phyloP scores from a whole-genome alignment of 1,139 yeast genomes.

The Geotrichum aggregatum region DNA sequence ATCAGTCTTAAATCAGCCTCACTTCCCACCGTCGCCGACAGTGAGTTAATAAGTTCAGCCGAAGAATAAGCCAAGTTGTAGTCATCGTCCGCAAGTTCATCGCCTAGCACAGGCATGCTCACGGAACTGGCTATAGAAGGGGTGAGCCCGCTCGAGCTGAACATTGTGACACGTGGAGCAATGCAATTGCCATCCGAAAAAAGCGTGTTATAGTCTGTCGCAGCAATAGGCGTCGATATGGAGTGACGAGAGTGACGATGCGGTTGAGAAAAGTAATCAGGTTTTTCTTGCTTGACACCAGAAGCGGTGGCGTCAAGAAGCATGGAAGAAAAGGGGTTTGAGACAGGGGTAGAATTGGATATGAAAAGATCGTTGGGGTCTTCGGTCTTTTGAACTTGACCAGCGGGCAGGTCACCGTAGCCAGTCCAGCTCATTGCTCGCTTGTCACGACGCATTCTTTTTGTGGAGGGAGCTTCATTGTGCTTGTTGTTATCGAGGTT shows the following conservation, averaged over 20 bases:
- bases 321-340: not conserved
- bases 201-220: not conserved
- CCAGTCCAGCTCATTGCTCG: not conserved
- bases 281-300: not conserved
- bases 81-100: not conserved
- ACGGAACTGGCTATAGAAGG: not conserved
- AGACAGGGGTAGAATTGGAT: not conserved
- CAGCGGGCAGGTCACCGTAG: not conserved
- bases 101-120: not conserved
- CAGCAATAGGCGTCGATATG: not conserved
- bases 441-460: not conserved
- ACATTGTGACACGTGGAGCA: not conserved
- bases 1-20: not conserved
- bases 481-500: not conserved
- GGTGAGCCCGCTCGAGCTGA: not conserved
- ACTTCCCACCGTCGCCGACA: not conserved
- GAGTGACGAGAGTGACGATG: not conserved
- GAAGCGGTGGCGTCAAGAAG: not conserved
- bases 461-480: not conserved
- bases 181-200: not conserved
- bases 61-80: constrained; percentile 1
- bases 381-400: too few species aligned
- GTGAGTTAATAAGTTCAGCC: not conserved
- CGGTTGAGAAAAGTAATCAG: not conserved
- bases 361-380: not conserved